These are phyloP conservation scores for Trichoderma virens DNA, from an alignment of 495 filamentous ascomycete genomes.

Conservation along the genomic window DNA sequence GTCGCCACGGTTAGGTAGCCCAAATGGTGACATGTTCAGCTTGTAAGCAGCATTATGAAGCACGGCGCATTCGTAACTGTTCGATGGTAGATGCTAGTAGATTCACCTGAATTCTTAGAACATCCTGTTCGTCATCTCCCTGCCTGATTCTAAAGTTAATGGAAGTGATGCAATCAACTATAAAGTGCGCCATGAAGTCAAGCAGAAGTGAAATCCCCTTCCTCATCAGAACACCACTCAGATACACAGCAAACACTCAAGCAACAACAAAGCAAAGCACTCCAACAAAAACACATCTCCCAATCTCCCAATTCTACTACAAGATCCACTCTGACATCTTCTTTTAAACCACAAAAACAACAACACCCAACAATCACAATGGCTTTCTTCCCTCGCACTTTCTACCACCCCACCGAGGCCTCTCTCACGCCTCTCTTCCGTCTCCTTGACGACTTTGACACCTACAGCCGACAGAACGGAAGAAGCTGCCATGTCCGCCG, in stretches of 20 bases:
- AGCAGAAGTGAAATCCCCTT: constrained; percentile 1
- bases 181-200: background rate
- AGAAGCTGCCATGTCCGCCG: constrained; percentile 22
- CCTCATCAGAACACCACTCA: constrained; percentile 14
- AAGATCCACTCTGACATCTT: too few species aligned
- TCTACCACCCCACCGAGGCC: constrained; percentile 19
- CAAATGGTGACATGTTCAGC: background rate
- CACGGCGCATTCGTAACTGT: too few species aligned
- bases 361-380: constrained; percentile 16
- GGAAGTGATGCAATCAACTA: constrained; percentile 9
- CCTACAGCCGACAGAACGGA: constrained; percentile 32
- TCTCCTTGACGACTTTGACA: constrained; percentile 61
- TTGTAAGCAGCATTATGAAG: background rate
- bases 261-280: background rate
- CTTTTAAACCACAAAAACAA: constrained; percentile 10
- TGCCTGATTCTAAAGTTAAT: constrained; percentile 15
- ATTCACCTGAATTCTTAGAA: background rate
- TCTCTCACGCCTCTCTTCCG: constrained; percentile 61
- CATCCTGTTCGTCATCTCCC: constrained; percentile 13
- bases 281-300: background rate
- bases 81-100: constrained; percentile 6
- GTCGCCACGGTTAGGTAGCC: background rate
- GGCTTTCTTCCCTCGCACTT: constrained; percentile 20
- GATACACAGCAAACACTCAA: background rate
- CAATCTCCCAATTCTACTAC: background rate